A percentile compares a stretch with the other conserved stretches of the same genome.
Conservation (phyloP, 2,329 filamentous ascomycete genomes). For the Grosmannia huntii region DNA sequence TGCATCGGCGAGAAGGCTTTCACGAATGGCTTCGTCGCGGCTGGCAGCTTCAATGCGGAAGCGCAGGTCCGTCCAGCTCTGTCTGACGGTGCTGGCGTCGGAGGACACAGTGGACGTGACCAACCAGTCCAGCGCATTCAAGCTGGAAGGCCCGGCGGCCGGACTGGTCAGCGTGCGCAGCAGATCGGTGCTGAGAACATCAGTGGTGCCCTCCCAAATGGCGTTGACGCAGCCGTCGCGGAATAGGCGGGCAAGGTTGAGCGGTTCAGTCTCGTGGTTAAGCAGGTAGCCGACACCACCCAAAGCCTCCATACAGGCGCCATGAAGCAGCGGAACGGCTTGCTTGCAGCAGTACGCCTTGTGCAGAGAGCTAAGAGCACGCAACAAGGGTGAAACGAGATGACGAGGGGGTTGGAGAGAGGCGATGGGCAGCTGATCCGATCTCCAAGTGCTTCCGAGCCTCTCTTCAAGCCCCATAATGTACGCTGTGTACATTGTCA, state of each 20-base stretch:
- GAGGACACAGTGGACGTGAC: constrained; percentile 13
- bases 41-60: constrained; percentile 20
- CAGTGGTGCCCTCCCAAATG: constrained; percentile 55
- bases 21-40: constrained; percentile 21
- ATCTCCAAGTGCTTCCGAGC: constrained; percentile 10
- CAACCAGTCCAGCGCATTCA: constrained; percentile 31
- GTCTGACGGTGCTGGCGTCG: constrained; percentile 12
- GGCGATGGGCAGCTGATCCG: background rate
- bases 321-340: constrained; percentile 35
- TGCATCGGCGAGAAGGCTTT: constrained; percentile 31
- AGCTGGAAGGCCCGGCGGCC: constrained; percentile 20
- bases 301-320: constrained; percentile 48
- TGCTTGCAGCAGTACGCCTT: constrained; percentile 45
- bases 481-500: constrained; percentile 39
- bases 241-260: constrained; percentile 54
- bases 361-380: constrained; percentile 44
- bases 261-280: constrained; percentile 44
- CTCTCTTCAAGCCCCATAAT: constrained; percentile 39
- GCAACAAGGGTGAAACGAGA: constrained; percentile 31
- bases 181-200: constrained; percentile 48
- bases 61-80: constrained; percentile 28
- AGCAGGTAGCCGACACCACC: constrained; percentile 56
- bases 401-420: constrained; percentile 21
- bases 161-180: constrained; percentile 34
- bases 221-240: constrained; percentile 50